Percentiles rank a stretch among this genome's conserved stretches.
These are phyloP conservation scores for Sporobolomyces roseus DNA, from an alignment of 768 basidiomycete species.

Conservation along the genomic window DNA sequence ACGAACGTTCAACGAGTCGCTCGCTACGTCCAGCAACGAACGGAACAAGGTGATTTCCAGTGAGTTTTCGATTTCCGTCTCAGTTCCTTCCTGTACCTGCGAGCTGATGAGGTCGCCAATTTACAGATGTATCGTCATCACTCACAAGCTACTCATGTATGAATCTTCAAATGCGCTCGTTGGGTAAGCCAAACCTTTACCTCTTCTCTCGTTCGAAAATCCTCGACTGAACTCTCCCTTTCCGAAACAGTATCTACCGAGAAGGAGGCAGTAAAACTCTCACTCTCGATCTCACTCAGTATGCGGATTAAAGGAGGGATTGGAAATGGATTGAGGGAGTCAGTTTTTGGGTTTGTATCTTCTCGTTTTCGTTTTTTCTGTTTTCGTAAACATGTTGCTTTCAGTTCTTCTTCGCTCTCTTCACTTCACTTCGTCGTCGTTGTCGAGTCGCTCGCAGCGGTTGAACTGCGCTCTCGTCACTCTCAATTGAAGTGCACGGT, in stretches of 20 bases:
- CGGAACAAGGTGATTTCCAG: constrained; percentile 56
- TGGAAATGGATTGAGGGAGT: background rate
- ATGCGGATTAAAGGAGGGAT: constrained; percentile 7
- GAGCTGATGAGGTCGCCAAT: background rate
- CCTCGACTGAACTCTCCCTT: background rate
- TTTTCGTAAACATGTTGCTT: constrained; percentile 6
- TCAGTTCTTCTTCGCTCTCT: constrained; percentile 3
- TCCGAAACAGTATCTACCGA: constrained; percentile 36
- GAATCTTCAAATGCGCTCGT: constrained; percentile 43
- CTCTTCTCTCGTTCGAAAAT: background rate
- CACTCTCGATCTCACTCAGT: constrained; percentile 62
- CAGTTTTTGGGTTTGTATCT: background rate
- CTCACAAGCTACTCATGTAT: constrained; percentile 77
- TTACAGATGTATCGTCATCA: constrained; percentile 80
- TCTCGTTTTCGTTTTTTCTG: background rate
- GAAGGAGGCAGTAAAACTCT: constrained; percentile 58
- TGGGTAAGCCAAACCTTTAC: constrained; percentile 17
- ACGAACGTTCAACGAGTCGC: constrained; percentile 97
- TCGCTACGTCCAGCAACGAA: constrained; percentile 80
- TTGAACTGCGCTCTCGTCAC: background rate
- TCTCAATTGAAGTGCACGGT: background rate
- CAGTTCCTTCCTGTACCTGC: background rate
- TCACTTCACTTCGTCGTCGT: background rate
- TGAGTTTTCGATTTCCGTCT: background rate
- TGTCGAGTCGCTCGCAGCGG: background rate